phyloP scores from a whole-genome alignment of 2,329 filamentous ascomycete genomes.

The Dactylella cylindrospora region DNA sequence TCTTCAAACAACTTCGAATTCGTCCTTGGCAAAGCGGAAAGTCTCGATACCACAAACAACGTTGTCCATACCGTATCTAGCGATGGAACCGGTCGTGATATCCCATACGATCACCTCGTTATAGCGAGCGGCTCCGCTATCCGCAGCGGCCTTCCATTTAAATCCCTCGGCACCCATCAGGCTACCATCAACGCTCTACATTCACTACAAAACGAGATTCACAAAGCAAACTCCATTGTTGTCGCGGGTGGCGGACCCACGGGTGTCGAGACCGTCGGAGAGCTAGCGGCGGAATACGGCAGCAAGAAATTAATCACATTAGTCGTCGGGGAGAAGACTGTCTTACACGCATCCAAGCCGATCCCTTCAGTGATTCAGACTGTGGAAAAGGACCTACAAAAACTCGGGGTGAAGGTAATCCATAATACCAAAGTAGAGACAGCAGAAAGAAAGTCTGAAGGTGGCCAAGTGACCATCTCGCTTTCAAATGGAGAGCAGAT shows the following conservation, averaged over 20 bases:
- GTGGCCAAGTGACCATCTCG: constrained; percentile 21
- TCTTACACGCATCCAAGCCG: constrained; percentile 11
- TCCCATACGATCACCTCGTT: constrained; percentile 46
- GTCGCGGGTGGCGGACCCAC: constrained; percentile 51
- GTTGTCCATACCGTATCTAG: constrained; percentile 50
- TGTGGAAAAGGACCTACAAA: constrained; percentile 34
- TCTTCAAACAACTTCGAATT: constrained; percentile 58
- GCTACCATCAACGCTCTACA: constrained; percentile 44
- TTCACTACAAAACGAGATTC: constrained; percentile 42
- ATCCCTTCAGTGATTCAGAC: constrained; percentile 19
- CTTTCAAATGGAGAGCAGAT: constrained; percentile 32
- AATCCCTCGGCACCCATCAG: constrained; percentile 44
- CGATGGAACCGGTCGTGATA: constrained; percentile 13
- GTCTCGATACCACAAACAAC: constrained; percentile 53
- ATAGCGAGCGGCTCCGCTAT: constrained; percentile 47
- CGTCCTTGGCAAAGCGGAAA: constrained; percentile 57
- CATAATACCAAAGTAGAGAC: constrained; percentile 28
- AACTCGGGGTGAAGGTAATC: constrained; percentile 41
- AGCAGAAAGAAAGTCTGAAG: constrained; percentile 1
- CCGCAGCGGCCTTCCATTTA: constrained; percentile 49
- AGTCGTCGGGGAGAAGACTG: constrained; percentile 17
- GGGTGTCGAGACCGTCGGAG: constrained; percentile 51
- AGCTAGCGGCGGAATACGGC: constrained; percentile 47
- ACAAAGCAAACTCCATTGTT: constrained; percentile 49
- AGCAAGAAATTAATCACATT: constrained; percentile 40